Evolutionary conservation across 768 basidiomycete species (phyloP).

Genomic region (Lentinula sp.): DNA sequence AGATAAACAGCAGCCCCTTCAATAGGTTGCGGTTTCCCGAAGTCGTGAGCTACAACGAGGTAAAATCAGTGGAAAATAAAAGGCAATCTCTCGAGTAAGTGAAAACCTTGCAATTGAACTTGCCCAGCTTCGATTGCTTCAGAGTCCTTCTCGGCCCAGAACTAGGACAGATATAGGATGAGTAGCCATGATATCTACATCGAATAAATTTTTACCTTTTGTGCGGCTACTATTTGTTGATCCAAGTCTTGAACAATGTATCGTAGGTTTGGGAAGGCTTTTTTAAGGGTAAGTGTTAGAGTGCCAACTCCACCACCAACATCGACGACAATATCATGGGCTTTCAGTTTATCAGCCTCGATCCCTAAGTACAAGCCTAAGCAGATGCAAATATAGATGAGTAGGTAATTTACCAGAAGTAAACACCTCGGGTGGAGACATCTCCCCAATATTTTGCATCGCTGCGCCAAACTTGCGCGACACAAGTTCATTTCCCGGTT

Average conservation of each 20-base stretch:
- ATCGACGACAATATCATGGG: constrained; percentile 20
- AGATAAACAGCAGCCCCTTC: constrained; percentile 20
- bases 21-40: constrained; percentile 24
- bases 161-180: constrained; percentile 10
- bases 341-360: constrained; percentile 13
- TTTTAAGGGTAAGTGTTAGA: constrained; percentile 20
- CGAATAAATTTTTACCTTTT: constrained; percentile 10
- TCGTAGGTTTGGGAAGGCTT: constrained; percentile 22
- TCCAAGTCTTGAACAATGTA: constrained; percentile 31
- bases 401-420: not conserved
- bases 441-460: constrained; percentile 10
- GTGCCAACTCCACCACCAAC: constrained; percentile 31
- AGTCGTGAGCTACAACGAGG: constrained; percentile 19
- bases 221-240: constrained; percentile 17
- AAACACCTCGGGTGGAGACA: not conserved
- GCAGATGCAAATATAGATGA: no score
- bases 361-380: constrained; percentile 10
- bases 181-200: no score
- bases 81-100: no score
- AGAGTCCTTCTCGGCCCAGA: constrained; percentile 19
- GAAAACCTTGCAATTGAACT: constrained; percentile 22
- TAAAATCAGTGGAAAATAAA: not conserved
- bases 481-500: constrained; percentile 22
- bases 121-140: constrained; percentile 17
- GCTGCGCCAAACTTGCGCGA: constrained; percentile 22